Percentiles rank a stretch among this genome's conserved stretches.
Evolutionary conservation across 768 basidiomycete genomes (phyloP).

Genomic region (Boletales sp.): DNA sequence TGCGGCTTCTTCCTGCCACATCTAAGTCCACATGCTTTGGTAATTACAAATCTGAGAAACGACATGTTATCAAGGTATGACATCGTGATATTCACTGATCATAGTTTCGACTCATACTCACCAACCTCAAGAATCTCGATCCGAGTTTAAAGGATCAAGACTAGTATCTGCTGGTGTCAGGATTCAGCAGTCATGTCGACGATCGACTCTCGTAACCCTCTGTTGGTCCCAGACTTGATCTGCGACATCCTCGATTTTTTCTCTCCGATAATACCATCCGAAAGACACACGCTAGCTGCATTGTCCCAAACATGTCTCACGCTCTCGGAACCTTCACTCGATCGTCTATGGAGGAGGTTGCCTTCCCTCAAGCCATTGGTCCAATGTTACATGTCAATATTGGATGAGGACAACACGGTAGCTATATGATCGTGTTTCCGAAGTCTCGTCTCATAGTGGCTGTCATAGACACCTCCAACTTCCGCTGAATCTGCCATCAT

Average conservation of each 20-base stretch:
- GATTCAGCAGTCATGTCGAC: not conserved
- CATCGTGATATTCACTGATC: too few relatives aligned
- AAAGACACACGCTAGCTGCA: not conserved
- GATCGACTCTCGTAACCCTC: not conserved
- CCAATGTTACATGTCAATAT: slow-evolving; percentile 1
- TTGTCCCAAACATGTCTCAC: slow-evolving; percentile 9
- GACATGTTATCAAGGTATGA: too few relatives aligned
- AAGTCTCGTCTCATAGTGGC: not conserved
- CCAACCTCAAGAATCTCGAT: too few relatives aligned
- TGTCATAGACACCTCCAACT: slow-evolving; percentile 2
- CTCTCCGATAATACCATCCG: not conserved
- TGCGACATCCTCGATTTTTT: slow-evolving; percentile 3
- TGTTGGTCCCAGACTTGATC: slow-evolving; percentile 9
- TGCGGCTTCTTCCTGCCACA: too few relatives aligned
- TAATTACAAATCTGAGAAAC: too few relatives aligned
- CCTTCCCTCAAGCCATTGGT: slow-evolving; percentile 11
- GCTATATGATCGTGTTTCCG: not conserved
- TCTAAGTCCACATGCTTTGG: too few relatives aligned
- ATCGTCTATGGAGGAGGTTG: slow-evolving; percentile 8
- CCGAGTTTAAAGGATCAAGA: too few relatives aligned
- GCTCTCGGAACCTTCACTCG: slow-evolving; percentile 8
- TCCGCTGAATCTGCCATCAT: slow-evolving; percentile 4
- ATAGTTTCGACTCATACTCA: too few relatives aligned
- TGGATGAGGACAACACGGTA: not conserved
- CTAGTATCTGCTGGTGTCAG: not conserved